A percentile compares a stretch with the other conserved stretches of the same genome.
Conservation (phyloP, 1,139 yeast species). For the Yamadazyma atmosphaerica region DNA sequence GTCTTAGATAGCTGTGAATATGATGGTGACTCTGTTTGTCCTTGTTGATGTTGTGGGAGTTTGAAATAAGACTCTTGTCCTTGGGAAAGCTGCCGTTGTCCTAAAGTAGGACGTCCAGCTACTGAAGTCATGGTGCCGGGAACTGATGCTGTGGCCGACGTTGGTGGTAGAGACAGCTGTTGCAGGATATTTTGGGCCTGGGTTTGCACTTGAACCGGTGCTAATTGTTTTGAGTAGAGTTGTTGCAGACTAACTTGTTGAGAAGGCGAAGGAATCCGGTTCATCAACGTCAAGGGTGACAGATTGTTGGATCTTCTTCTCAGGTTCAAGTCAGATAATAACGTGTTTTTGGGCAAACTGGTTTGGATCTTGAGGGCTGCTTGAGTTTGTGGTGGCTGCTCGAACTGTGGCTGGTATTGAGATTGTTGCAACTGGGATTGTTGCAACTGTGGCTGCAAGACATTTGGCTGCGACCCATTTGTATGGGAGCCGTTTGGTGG, state of each 20-base stretch:
- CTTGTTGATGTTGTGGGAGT: constrained; percentile 5
- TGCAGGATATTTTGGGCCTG: constrained; percentile 5
- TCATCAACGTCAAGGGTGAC: constrained; percentile 11
- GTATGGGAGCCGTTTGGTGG: too few species aligned
- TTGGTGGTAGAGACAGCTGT: constrained; percentile 1
- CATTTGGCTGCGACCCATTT: too few species aligned
- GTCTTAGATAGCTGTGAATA: constrained; percentile 1
- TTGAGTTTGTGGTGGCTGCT: constrained; percentile 6
- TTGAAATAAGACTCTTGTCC: constrained; percentile 14
- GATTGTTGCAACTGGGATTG: too few species aligned
- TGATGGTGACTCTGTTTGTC: constrained; percentile 4
- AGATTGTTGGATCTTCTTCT: constrained; percentile 15
- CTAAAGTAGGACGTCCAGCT: constrained; percentile 4
- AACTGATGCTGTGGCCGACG: constrained; percentile 1
- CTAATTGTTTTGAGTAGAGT: constrained; percentile 3
- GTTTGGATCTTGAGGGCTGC: constrained; percentile 10
- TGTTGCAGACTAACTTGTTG: constrained; percentile 2
- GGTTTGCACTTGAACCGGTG: constrained; percentile 4
- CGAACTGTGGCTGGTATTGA: not conserved
- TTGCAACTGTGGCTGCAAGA: too few species aligned
- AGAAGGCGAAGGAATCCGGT: constrained; percentile 12
- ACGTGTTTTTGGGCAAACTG: constrained; percentile 9
- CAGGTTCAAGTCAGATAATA: constrained; percentile 13
- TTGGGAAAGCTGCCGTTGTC: constrained; percentile 6
- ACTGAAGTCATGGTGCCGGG: too few species aligned